Evolutionary conservation across 179 eudicot species (phyloP), one percentile per base, ranked within the genome.

Genomic region (Silene vulgaris): DNA sequence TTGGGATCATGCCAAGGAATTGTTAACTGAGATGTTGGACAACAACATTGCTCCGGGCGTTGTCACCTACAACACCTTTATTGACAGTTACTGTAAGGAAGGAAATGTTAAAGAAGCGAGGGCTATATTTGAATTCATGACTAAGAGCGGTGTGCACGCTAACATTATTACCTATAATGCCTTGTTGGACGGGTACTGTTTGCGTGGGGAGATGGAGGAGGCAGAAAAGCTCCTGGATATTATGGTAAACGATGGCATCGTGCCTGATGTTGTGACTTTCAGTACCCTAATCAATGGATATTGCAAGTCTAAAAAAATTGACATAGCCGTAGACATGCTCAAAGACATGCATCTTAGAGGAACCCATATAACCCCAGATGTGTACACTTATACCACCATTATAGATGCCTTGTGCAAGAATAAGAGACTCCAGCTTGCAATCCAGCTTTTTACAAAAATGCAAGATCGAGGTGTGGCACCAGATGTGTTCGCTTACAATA

Each of bases 331-430:
- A 23, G 26, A 23, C 26, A 17, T 80, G 40, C 74, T 78, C 61
- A 57, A 23, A 6, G 79, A 83, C 8, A 76, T 85, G 76, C 54
- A 26, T 40, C 5, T 11, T 0, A 75, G 74, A 35, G 81, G 84
- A 52, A 30, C 35, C 3, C 4, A 30, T 4, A 30, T 30, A 40
- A 4, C 75, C 37, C 81, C 77, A 3, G 17, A 68, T 16, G 64
- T 20, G 3, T 2, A 2, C 35, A 30, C 35, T 4, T 30, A 30
- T 30, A 30, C 3, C 35, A 30, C 35, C 4, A 30, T 30, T 30
- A 30, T 30, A 30, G 35, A 30, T 4, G 35, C 35, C 35, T 30
- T 30, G 35, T 30, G 35, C 4, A 30, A 30, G 35, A 4, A 4
- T 30, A 30, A 30, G 35, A 30, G 35, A 4, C 35, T 30, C 35